These are phyloP conservation scores for Microbotryum violaceum DNA, from an alignment of 1,284 basidiomycete genomes.

Conservation along the genomic window DNA sequence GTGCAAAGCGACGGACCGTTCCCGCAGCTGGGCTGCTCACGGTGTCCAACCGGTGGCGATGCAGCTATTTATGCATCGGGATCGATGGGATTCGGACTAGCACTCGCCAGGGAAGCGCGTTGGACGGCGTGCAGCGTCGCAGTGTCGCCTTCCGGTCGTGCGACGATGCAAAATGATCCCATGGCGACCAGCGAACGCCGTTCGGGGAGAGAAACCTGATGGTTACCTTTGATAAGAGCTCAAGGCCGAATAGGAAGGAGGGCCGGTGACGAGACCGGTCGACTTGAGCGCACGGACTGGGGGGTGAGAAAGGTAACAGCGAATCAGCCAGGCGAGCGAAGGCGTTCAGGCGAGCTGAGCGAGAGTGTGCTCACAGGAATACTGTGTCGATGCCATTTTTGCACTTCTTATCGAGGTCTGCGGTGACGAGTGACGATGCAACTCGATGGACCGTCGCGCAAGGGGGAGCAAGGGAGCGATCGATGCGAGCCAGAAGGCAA, in stretches of 20 bases:
- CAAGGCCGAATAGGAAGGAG: conserved; percentile 64
- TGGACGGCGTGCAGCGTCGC: background rate
- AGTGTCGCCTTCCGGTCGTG: background rate
- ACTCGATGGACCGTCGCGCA: no score
- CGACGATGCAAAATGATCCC: background rate
- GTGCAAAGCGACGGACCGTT: background rate
- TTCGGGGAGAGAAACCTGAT: background rate
- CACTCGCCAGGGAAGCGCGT: no score
- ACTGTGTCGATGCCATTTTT: no score
- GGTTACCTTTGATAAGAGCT: conserved; percentile 55
- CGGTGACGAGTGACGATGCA: no score
- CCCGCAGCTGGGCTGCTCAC: background rate
- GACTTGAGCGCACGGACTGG: conserved; percentile 88
- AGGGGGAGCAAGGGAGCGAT: no score
- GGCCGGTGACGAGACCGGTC: conserved; percentile 72
- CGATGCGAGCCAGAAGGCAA: no score
- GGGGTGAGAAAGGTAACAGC: background rate
- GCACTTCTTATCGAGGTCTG: no score
- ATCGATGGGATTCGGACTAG: no score
- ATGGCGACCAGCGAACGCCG: background rate
- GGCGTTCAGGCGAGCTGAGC: background rate
- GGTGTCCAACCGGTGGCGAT: no score
- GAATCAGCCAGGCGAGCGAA: no score
- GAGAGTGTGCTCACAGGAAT: background rate
- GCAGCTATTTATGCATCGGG: no score